Evolutionary conservation across 2,329 filamentous ascomycete genomes (phyloP).

Genomic region (Xylariaceae sp.): DNA sequence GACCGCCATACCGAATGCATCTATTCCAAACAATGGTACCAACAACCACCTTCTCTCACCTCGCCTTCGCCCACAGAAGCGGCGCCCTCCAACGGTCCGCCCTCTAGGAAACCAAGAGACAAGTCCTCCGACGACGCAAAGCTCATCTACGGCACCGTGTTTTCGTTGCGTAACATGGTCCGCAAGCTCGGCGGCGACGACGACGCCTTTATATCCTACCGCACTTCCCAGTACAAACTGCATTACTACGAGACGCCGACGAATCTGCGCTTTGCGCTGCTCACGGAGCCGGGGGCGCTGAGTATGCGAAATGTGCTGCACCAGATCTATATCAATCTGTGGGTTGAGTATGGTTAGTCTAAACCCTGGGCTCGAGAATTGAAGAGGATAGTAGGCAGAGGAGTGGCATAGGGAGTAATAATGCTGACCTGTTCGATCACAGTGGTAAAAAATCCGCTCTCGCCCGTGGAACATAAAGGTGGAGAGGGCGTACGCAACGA

Average conservation of each 20-base stretch:
- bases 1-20: conserved; percentile 98
- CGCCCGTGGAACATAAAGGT: conserved; percentile 66
- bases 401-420: background rate
- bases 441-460: conserved; percentile 70
- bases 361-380: background rate
- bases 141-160: conserved; percentile 94
- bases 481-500: conserved; percentile 70
- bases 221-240: conserved; percentile 93
- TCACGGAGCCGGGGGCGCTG: conserved; percentile 83
- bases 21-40: conserved; percentile 84
- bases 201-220: conserved; percentile 91
- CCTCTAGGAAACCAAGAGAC: conserved; percentile 13
- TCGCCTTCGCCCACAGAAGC: conserved; percentile 28
- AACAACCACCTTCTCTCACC: conserved; percentile 24
- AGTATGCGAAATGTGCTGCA: conserved; percentile 94
- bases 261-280: conserved; percentile 92
- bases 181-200: conserved; percentile 91
- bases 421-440: background rate
- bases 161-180: conserved; percentile 94
- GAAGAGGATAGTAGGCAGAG: background rate
- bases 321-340: conserved; percentile 97
- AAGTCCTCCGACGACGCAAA: conserved; percentile 78
- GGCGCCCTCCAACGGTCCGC: conserved; percentile 16
- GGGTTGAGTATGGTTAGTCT: conserved; percentile 80
- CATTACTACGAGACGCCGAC: conserved; percentile 99